Evolutionary conservation across 495 filamentous ascomycete genomes (phyloP).

Genomic region (Echria macrotheca): DNA sequence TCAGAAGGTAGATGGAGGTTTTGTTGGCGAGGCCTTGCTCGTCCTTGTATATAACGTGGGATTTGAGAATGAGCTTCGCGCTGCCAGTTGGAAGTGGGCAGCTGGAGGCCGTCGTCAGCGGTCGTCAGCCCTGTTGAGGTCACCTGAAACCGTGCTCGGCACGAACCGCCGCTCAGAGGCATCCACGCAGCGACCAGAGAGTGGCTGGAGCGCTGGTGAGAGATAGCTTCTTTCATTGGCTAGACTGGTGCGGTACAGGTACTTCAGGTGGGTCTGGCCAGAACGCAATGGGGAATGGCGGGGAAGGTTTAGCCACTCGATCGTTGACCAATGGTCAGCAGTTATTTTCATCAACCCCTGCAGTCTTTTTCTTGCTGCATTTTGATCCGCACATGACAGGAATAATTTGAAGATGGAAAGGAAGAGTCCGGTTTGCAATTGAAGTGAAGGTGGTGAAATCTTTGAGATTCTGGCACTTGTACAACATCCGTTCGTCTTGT

Average conservation of each 20-base stretch:
- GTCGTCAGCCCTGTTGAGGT: neutral
- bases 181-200: neutral
- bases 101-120: too few species aligned
- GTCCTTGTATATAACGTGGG: too few species aligned
- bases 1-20: too few species aligned
- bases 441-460: neutral
- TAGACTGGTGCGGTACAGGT: too few species aligned
- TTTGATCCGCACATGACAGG: slow-evolving; percentile 9
- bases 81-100: too few species aligned
- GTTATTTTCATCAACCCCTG: neutral
- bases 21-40: too few species aligned
- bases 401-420: neutral
- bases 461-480: too few species aligned
- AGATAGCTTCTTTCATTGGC: neutral
- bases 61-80: too few species aligned
- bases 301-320: too few species aligned
- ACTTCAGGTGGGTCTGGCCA: too few species aligned
- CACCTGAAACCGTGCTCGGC: neutral
- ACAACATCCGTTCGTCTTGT: too few species aligned
- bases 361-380: neutral
- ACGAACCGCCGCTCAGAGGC: neutral
- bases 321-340: slow-evolving; percentile 6
- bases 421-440: neutral
- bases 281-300: too few species aligned
- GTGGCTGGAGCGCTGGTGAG: neutral